Evolutionary conservation across 2,329 filamentous ascomycete species (phyloP), one percentile per base, ranked within the genome.

Genomic region (Nothopassalora personata): DNA sequence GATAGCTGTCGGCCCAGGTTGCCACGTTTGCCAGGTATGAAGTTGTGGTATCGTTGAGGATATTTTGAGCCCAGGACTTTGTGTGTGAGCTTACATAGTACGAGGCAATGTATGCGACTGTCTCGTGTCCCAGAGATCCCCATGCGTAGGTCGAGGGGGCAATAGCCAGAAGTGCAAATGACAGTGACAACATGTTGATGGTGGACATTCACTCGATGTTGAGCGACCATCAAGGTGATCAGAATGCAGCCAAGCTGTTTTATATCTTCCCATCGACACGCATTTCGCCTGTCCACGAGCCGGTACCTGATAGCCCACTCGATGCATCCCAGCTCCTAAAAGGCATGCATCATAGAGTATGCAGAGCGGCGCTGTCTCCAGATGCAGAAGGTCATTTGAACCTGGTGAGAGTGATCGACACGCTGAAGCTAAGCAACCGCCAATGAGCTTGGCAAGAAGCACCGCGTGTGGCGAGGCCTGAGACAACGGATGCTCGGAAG

Each of bases 51-150:
- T 70, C 68, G 57, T 70, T 72, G 5, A 84, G 72, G 43, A 80
- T 73, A 53, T 63, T 64, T 61, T 75, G 73, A 43, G 79, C 76
- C 68, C 77, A 83, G 18, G 72, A 64, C 55, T 73, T 72, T 3
- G 80, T 80, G 15, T 72, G 65, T 18, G 71, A 57, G 3, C 72
- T 70, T 53, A 83, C 69, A 64, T 79, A 79, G 61, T 77, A 73
- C 56, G 81, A 77, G 0, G 82, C 81, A 43, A 84, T 77, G 64
- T 79, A 81, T 19, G 79, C 82, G 5, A 84, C 76, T 2, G 82
- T 81, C 31, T 78, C 76, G 60, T 84, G 82, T 36, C 81, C 82
- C 0, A 84, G 69, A 7, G 68, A 70, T 27, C 82, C 81, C 82
- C 82, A 84, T 7, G 79, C 80, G 45, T 57, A 33, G 4, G 31